phyloP scores from a whole-genome alignment of 1,139 yeast species.

The Yamadazyma blattariae region DNA sequence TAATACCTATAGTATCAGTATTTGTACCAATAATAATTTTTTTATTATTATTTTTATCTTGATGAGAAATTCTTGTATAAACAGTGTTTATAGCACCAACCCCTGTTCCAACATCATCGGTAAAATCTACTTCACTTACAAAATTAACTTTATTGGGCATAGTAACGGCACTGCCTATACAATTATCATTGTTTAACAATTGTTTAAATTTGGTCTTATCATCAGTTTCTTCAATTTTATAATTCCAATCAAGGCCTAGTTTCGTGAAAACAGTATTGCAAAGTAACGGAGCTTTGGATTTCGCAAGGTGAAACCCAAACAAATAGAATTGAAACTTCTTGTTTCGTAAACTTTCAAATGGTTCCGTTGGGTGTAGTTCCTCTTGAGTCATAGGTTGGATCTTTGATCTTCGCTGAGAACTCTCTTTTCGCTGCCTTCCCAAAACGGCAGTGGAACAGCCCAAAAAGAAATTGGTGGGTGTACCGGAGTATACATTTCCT shows the following conservation, averaged over 20 bases:
- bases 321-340: conserved; percentile 14
- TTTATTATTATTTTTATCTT: conserved; percentile 5
- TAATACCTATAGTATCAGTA: conserved; percentile 28
- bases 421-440: no score
- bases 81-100: conserved; percentile 31
- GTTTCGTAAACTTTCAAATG: conserved; percentile 14
- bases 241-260: conserved; percentile 26
- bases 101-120: conserved; percentile 22
- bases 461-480: no score
- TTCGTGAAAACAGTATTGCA: conserved; percentile 17
- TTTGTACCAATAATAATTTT: conserved; percentile 21
- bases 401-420: no score
- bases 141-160: conserved; percentile 27
- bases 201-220: conserved; percentile 11
- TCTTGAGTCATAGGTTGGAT: no score
- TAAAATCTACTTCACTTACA: conserved; percentile 20
- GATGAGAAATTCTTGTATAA: conserved; percentile 16
- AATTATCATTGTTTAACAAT: conserved; percentile 7
- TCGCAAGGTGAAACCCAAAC: conserved; percentile 18
- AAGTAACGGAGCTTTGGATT: conserved; percentile 12
- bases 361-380: conserved; percentile 11
- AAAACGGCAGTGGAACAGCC: no score
- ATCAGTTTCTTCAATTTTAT: conserved; percentile 19
- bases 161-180: conserved; percentile 26
- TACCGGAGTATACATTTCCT: no score